These are phyloP conservation scores for Cerioporus squamosus DNA, from an alignment of 1,284 basidiomycete species.

Conservation along the genomic window DNA sequence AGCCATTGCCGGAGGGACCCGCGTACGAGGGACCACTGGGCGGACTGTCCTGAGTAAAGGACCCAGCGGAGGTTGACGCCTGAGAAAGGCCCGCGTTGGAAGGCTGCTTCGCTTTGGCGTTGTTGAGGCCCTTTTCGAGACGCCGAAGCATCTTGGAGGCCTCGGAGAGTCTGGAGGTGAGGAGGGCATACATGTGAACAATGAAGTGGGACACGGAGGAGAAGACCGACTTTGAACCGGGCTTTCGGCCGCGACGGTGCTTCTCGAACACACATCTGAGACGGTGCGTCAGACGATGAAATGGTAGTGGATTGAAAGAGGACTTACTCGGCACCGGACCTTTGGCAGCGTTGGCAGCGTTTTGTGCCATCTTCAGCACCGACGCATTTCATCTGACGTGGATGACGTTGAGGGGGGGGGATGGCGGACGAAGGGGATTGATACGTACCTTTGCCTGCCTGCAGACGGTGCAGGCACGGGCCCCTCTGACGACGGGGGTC, in stretches of 20 bases:
- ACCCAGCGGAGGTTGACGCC: slow-evolving; percentile 39
- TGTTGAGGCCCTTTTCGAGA: slow-evolving; percentile 80
- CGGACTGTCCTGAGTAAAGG: slow-evolving; percentile 29
- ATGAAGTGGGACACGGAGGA: neutral
- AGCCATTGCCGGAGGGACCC: slow-evolving; percentile 11
- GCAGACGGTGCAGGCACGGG: slow-evolving; percentile 81
- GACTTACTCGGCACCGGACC: slow-evolving; percentile 71
- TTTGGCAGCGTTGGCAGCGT: slow-evolving; percentile 80
- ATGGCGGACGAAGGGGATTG: slow-evolving; percentile 19
- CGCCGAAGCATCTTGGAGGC: slow-evolving; percentile 86
- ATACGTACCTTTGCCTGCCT: slow-evolving; percentile 72
- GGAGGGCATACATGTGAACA: slow-evolving; percentile 12
- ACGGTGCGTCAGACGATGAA: slow-evolving; percentile 18
- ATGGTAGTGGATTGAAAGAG: slow-evolving; percentile 12
- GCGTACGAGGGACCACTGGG: slow-evolving; percentile 30
- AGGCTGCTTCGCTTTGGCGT: slow-evolving; percentile 71
- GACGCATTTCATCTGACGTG: slow-evolving; percentile 81
- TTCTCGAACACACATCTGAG: slow-evolving; percentile 82
- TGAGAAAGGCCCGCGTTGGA: slow-evolving; percentile 34
- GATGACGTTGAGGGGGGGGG: slow-evolving; percentile 22
- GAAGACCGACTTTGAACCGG: slow-evolving; percentile 77
- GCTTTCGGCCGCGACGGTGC: slow-evolving; percentile 82
- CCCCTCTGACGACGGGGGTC: slow-evolving; percentile 68
- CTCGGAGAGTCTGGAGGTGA: slow-evolving; percentile 67
- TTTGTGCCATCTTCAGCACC: slow-evolving; percentile 82